Base-by-base conservation (phyloP, 768 basidiomycete species). In the Boletus subparvulus region DNA sequence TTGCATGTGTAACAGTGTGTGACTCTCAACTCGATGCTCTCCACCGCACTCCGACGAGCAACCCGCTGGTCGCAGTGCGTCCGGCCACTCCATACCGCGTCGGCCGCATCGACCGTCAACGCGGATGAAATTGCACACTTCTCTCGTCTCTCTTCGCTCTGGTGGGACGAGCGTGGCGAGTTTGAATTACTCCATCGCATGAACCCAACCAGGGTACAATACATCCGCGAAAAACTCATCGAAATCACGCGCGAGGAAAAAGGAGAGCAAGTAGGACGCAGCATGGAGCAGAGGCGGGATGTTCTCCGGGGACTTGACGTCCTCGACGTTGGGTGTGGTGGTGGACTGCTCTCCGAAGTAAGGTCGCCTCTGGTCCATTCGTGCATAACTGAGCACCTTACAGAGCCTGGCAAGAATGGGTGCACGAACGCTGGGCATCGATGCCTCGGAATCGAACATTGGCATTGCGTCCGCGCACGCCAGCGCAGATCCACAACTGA, bases 81-180 rank as follows among this genome's bases (percentile, higher is more conserved):
- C 5, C 54, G 69, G 26, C 21, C 26, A 9, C 54, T 73, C 14
- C 68, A 73, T 26, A 64, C 70, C 0, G 63, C 57, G 9, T 63
- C 60, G 35, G 13, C 53, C 4, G 35, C 56, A 19, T 55, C 70
- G 8, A 70, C 58, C 39, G 80, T 94, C 64, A 94, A 96, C 68
- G 69, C 79, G 0, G 80, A 78, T 51, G 95, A 98, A 73, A 89
- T 97, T 39, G 85, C 88, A 0, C 91, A 92, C 70, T 97, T 98
- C 71, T 92, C 94, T 3, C 79, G 81, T 28, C 84, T 97, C 6
- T 92, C 93, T 2, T 85, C 88, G n/a, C 79, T 86, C 65, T 98
- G 95, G 95, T 98, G 95, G 94, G 86, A 95, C 72, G 92, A 96
- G 67, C 82, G 79, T 19, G 95, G 96, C 62, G 95, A 98, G 71